Evolutionary conservation across 345 rosid genomes (phyloP), one percentile per base, ranked within the genome.

Genomic region (Rhizophora mangle): DNA sequence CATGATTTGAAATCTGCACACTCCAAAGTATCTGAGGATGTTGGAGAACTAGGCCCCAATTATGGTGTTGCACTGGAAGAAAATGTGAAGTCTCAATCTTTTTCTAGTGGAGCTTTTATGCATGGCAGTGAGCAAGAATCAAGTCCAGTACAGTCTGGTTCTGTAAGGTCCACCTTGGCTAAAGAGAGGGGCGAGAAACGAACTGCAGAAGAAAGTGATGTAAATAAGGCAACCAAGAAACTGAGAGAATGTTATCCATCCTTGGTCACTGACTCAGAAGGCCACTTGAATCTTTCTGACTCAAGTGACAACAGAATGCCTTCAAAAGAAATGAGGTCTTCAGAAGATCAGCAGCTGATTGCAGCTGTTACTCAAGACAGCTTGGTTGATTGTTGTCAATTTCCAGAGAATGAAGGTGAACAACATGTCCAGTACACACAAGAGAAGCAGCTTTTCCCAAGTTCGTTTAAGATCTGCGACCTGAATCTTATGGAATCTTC

Each of bases 381-480:
- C 71, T 72, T 78, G 69, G 74, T 75, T 46, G 64, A 51, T 46
- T 71, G 70, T 70, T 67, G 74, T 69, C 77, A 64, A 60, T 78
- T 75, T 62, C 64, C 81, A 47, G 72, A 67, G 58, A 66, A 51
- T 59, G 79, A 37, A 26, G 76, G 72, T 66, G 85, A 78, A 61
- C 26, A 86, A 52, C 65, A 83, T 61, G 62, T 72, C 31, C 80
- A 67, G 68, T 82, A 77, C 82, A 74, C 89, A 36, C 85, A 84
- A 83, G 97, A 95, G 79, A 89, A 85, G 71, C 89, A 87, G 78
- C 82, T 89, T 72, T 81, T 86, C 75, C 93, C 94, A 7, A 79
- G 87, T 82, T 84, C 96, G 64, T 92, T 88, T 79, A 95, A 90
- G 86, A 95, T 87, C 20, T 92, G 89, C 63, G 99, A 95, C 75